Evolutionary conservation across 371 early-diverging fungal genomes (phyloP).

Genomic region (Mortierella sp.): DNA sequence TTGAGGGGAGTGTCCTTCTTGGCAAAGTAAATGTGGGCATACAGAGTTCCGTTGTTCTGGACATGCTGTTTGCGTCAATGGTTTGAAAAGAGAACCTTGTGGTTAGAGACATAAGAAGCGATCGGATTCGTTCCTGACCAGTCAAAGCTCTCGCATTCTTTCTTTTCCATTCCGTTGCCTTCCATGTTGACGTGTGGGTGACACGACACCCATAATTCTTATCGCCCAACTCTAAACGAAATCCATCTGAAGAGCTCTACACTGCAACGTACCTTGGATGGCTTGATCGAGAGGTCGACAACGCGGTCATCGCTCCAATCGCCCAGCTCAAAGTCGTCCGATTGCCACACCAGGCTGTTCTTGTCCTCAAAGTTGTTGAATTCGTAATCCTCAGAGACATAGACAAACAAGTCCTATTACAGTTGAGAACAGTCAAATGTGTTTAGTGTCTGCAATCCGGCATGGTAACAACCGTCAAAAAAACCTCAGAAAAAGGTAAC

Average conservation of each 20-base stretch:
- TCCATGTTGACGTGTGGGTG: background rate
- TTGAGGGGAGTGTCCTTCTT: constrained; percentile 67
- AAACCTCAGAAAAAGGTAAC: background rate
- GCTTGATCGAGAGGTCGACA: constrained; percentile 61
- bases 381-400: constrained; percentile 66
- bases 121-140: background rate
- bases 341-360: constrained; percentile 69
- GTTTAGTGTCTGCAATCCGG: background rate
- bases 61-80: constrained; percentile 61
- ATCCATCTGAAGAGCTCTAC: no score
- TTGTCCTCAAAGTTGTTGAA: constrained; percentile 65
- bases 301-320: constrained; percentile 66
- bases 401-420: constrained; percentile 66
- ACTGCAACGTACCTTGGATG: constrained; percentile 60
- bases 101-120: background rate
- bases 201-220: background rate
- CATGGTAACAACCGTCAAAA: background rate
- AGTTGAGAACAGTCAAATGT: background rate
- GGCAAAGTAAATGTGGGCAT: constrained; percentile 85
- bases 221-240: background rate
- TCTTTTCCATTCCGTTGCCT: background rate
- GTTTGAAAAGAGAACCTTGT: background rate
- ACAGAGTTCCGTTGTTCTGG: constrained; percentile 87
- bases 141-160: background rate
- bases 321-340: constrained; percentile 70